These are phyloP conservation scores for Sclerotinia minor DNA, from an alignment of 2,329 filamentous ascomycete genomes.

Conservation along the genomic window DNA sequence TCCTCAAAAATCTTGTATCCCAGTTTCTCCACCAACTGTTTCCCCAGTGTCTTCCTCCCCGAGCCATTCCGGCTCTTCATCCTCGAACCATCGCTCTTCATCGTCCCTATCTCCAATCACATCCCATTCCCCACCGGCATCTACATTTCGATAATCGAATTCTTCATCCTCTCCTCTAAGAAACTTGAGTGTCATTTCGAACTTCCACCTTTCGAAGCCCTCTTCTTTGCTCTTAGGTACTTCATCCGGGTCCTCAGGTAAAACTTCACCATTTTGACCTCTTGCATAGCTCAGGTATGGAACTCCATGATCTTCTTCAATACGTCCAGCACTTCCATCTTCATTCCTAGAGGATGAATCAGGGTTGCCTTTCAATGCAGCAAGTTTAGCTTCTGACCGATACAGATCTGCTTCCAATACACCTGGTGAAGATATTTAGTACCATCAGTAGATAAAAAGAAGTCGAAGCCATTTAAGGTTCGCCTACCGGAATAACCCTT, in stretches of 20 bases:
- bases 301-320: conserved; percentile 23
- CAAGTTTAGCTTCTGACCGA: conserved; percentile 42
- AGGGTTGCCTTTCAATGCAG: conserved; percentile 32
- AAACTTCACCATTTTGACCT: conserved; percentile 36
- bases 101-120: conserved; percentile 40
- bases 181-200: conserved; percentile 42
- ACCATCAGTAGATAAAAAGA: not conserved
- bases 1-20: conserved; percentile 42
- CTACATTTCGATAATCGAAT: conserved; percentile 41
- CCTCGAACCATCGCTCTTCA: conserved; percentile 43
- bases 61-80: conserved; percentile 42
- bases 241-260: conserved; percentile 41
- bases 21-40: conserved; percentile 39
- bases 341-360: conserved; percentile 21
- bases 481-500: conserved; percentile 42
- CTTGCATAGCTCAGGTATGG: conserved; percentile 37
- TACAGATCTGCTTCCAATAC: conserved; percentile 43
- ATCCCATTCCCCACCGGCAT: conserved; percentile 41
- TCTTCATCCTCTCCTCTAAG: conserved; percentile 42
- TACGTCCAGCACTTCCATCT: not conserved
- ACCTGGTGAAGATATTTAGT: conserved; percentile 8
- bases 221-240: conserved; percentile 40
- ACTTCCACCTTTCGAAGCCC: conserved; percentile 41
- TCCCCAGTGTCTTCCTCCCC: conserved; percentile 30
- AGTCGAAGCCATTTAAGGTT: not conserved